Evolutionary conservation across 345 rosid species (phyloP).

Genomic region (Eutrema japonicum): DNA sequence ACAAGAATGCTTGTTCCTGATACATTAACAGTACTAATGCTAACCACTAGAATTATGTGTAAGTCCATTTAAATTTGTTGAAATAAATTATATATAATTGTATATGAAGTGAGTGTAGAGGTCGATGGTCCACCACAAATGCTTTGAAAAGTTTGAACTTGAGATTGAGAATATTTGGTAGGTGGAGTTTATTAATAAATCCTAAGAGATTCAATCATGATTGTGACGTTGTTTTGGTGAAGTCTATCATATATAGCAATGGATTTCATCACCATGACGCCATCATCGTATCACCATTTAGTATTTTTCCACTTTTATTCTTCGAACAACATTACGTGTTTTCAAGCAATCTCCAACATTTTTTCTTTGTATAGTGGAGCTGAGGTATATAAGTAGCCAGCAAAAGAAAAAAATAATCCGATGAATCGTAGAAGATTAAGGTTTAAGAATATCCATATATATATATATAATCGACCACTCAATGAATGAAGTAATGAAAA

Average conservation of each 20-base stretch:
- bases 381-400: slow-evolving; percentile 2
- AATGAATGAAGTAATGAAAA: too few species aligned
- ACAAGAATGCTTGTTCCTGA: background rate
- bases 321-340: background rate
- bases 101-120: background rate
- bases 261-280: slow-evolving; percentile 40
- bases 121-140: slow-evolving; percentile 36
- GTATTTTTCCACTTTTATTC: slow-evolving; percentile 5
- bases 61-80: background rate
- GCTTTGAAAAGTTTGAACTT: slow-evolving; percentile 21
- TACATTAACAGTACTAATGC: background rate
- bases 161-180: slow-evolving; percentile 34
- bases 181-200: slow-evolving; percentile 31
- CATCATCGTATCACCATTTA: slow-evolving; percentile 33
- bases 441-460: background rate
- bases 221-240: slow-evolving; percentile 31
- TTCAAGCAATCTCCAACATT: background rate
- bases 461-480: background rate
- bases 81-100: background rate
- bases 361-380: slow-evolving; percentile 17
- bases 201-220: slow-evolving; percentile 32
- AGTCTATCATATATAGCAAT: slow-evolving; percentile 17
- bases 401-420: background rate
- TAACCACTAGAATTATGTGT: background rate
- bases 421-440: background rate